Evolutionary conservation across 208 protist genomes (phyloP).

Genomic region (Trypanosoma cruzi): DNA sequence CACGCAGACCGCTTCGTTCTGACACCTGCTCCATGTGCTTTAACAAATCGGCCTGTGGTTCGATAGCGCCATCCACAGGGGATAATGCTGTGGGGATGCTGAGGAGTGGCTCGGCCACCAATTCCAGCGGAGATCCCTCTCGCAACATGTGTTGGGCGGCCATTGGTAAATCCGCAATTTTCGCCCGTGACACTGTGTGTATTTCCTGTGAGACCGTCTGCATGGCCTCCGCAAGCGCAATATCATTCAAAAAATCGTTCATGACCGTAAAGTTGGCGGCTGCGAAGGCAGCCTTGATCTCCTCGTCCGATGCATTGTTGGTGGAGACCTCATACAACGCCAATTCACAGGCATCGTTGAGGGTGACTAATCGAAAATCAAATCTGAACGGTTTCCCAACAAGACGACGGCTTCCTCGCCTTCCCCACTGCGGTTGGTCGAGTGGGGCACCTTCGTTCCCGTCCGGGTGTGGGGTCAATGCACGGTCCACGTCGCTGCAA

Average conservation of each 20-base stretch:
- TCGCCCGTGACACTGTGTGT: constrained; percentile 9
- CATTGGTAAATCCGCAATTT: constrained; percentile 45
- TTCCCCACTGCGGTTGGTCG: not conserved
- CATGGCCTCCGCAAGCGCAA: constrained; percentile 37
- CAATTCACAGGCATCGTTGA: constrained; percentile 39
- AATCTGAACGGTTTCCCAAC: constrained; percentile 31
- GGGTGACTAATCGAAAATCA: constrained; percentile 41
- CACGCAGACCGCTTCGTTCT: constrained; percentile 2
- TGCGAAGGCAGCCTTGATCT: constrained; percentile 64
- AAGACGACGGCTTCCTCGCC: not conserved
- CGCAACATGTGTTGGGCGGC: constrained; percentile 50
- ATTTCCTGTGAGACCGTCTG: constrained; percentile 20
- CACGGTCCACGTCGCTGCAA: not conserved
- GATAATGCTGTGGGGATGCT: not conserved
- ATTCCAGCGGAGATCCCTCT: constrained; percentile 38
- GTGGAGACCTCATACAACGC: constrained; percentile 72
- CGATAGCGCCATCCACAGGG: not conserved
- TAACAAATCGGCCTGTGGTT: not conserved
- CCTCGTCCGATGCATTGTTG: constrained; percentile 54
- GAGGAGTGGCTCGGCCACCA: constrained; percentile 57
- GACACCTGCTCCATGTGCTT: not conserved
- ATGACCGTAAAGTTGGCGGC: constrained; percentile 55
- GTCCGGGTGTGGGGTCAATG: not conserved
- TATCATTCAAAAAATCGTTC: constrained; percentile 77
- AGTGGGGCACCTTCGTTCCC: not conserved